Base-by-base conservation (phyloP, 306 rosid genomes). In the Biancaea sappan region DNA sequence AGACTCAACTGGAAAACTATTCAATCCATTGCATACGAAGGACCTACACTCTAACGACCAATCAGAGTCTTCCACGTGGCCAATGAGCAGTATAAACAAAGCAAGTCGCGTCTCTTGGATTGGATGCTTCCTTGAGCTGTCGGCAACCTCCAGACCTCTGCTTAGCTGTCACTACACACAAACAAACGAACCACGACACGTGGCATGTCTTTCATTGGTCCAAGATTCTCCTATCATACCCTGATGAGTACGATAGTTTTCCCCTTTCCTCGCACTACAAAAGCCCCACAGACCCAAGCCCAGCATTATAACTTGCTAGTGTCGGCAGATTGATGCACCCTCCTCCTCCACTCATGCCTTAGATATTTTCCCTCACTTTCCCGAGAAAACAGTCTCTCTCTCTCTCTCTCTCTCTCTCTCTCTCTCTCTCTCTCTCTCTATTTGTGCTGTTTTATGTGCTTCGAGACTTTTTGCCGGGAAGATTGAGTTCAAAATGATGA, bases 91-190 rank as follows among this genome's bases (percentile, higher is more conserved):
- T 0, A 5, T 24, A 54, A 54, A 24, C 34, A 57, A 46, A 38
- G 24, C 60, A 53, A 74, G 59, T 80, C 41, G 0, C 41, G 70
- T 53, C 62, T 25, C 62, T 62, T 19, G 68, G 48, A 62, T 66
- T 12, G 43, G 29, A 73, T 44, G 67, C 76, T 79, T 81, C 71
- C 89, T 81, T 78, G 73, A 53, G 77, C 67, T 84, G 92, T 85
- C 90, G 90, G 88, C 89, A 90, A 87, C 41, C 67, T 47, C 48
- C 8, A n/a, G n/a, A n/a, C n/a, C 77, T 25, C 71, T 50, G 82
- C 91, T 82, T 85, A 88, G 94, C 85, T 90, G 96, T 90, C 87
- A 82, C 75, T 65, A 46, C 34, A 80, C 67, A 73, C 85, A 79
- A 81, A 34, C 71, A 26, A 71, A 63, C 77, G 5, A 26, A 32